Percentiles rank a stretch among this genome's conserved stretches.
Conservation (phyloP, 352 stramenopile species). For the Phytophthora fragariaefolia region DNA sequence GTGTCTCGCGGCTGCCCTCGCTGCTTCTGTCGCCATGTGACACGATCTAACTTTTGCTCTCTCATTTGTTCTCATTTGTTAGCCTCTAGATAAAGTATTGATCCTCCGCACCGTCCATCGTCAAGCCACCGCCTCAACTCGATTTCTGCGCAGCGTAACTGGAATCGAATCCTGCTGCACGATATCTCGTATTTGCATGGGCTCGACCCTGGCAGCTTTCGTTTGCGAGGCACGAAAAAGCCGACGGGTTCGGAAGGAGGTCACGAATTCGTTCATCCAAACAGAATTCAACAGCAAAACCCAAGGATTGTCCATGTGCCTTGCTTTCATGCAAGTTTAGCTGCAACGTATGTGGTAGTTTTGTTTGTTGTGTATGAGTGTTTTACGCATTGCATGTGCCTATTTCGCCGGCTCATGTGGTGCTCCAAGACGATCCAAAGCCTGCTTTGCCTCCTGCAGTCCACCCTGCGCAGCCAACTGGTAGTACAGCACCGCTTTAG, state of each 20-base stretch:
- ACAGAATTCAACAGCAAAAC: slow-evolving; percentile 21
- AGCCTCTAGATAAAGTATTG: slow-evolving; percentile 52
- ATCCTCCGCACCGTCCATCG: slow-evolving; percentile 17
- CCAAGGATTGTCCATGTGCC: slow-evolving; percentile 11
- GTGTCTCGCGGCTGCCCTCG: slow-evolving; percentile 34
- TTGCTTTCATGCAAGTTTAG: slow-evolving; percentile 5
- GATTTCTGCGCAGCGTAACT: slow-evolving; percentile 20
- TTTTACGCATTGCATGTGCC: slow-evolving; percentile 3
- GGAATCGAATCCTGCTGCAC: slow-evolving; percentile 13
- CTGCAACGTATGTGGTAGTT: slow-evolving; percentile 5
- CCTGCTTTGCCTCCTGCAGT: slow-evolving; percentile 56
- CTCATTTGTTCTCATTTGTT: slow-evolving; percentile 25
- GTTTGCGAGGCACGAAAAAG: slow-evolving; percentile 9
- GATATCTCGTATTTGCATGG: not conserved
- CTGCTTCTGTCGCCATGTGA: slow-evolving; percentile 31
- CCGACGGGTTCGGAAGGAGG: slow-evolving; percentile 7
- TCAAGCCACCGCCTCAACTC: slow-evolving; percentile 18
- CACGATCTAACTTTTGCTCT: slow-evolving; percentile 35
- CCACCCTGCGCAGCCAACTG: slow-evolving; percentile 64
- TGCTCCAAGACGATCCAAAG: slow-evolving; percentile 59
- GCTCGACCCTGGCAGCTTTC: slow-evolving; percentile 10
- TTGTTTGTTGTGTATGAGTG: slow-evolving; percentile 11
- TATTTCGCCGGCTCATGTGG: slow-evolving; percentile 43
- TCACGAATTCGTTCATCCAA: slow-evolving; percentile 18
- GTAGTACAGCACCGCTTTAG: slow-evolving; percentile 84